A percentile compares a stretch with the other conserved stretches of the same genome.
Evolutionary conservation across 108 stramenopile species (phyloP).

Genomic region (Skeletonema menzelii): DNA sequence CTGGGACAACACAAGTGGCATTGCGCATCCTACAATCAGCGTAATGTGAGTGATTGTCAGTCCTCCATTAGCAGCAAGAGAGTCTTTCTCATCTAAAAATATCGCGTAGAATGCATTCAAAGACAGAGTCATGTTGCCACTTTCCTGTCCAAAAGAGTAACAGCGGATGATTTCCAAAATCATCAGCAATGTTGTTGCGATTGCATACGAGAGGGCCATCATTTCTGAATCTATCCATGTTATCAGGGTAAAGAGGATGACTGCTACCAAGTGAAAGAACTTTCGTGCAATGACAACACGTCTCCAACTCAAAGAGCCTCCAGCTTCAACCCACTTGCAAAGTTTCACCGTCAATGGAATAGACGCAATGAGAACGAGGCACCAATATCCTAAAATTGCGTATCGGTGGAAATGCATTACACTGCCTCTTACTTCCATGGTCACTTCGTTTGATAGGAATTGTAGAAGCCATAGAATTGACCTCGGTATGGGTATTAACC

Average conservation of each 20-base stretch:
- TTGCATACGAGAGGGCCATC: conserved; percentile 75
- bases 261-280: conserved; percentile 82
- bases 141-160: background rate
- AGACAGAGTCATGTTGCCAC: background rate
- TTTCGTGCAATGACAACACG: conserved; percentile 65
- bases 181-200: conserved; percentile 62
- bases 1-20: conserved; percentile 67
- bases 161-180: conserved; percentile 65
- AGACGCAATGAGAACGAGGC: background rate
- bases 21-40: conserved; percentile 78
- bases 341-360: background rate
- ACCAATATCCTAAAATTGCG: background rate
- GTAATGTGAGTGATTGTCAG: conserved; percentile 73
- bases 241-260: conserved; percentile 69
- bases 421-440: background rate
- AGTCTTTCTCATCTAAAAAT: conserved; percentile 57
- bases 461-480: background rate
- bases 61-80: conserved; percentile 30
- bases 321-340: conserved; percentile 1
- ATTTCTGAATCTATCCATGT: conserved; percentile 62
- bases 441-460: background rate
- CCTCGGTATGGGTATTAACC: background rate
- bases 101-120: conserved; percentile 42
- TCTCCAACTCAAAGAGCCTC: background rate
- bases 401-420: background rate